Conservation (phyloP, 768 basidiomycete genomes). For the Antrodiella citrinella region DNA sequence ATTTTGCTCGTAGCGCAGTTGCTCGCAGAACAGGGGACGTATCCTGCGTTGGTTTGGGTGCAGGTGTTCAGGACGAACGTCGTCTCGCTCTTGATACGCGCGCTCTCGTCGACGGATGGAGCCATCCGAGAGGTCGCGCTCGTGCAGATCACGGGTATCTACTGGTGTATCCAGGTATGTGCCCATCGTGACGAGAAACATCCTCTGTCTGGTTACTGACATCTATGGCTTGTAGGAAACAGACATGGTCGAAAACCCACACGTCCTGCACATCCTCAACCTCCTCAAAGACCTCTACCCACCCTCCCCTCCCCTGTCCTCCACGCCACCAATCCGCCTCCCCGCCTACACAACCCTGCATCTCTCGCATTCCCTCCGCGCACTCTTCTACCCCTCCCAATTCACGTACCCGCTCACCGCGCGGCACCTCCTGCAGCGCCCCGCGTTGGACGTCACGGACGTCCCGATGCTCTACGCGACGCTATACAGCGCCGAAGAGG, state of each 20-base stretch:
- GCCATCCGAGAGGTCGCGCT: constrained; percentile 53
- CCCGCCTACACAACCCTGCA: constrained; percentile 77
- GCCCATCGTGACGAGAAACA: background rate
- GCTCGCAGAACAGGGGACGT: constrained; percentile 49
- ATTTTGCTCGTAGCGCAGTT: constrained; percentile 58
- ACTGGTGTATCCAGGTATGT: constrained; percentile 57
- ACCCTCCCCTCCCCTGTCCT: constrained; percentile 16
- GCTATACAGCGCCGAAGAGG: constrained; percentile 72
- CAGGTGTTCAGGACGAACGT: constrained; percentile 78
- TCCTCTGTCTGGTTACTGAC: background rate
- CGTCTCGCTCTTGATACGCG: constrained; percentile 62
- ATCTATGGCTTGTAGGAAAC: constrained; percentile 34
- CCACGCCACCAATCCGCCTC: constrained; percentile 40
- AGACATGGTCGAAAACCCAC: constrained; percentile 71
- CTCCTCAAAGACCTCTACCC: constrained; percentile 51
- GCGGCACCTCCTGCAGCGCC: constrained; percentile 85
- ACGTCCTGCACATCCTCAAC: constrained; percentile 63
- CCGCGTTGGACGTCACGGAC: constrained; percentile 69
- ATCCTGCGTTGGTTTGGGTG: constrained; percentile 71
- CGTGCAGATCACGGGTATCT: constrained; percentile 53
- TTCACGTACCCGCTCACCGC: constrained; percentile 84
- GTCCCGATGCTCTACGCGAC: constrained; percentile 88
- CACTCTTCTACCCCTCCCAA: constrained; percentile 79
- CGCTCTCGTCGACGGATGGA: constrained; percentile 58
- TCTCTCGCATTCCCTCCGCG: constrained; percentile 72